Base-by-base conservation (phyloP, 2,329 filamentous ascomycete genomes). In the Fusarium vanettenii region DNA sequence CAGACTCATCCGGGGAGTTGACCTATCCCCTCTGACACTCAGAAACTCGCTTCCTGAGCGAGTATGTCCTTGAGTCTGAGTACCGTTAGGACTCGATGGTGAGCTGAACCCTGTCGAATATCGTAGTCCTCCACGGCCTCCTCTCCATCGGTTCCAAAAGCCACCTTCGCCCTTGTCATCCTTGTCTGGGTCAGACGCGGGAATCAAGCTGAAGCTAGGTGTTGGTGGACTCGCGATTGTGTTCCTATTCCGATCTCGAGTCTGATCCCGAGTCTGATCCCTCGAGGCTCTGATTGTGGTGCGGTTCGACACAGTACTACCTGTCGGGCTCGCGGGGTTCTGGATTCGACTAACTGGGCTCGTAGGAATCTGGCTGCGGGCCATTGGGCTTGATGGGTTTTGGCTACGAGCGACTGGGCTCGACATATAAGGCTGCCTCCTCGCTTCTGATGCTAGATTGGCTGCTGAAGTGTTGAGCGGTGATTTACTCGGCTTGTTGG, bases 131-230 rank as follows among this genome's bases (percentile, higher is more conserved):
- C 85, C 80, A 5, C 87, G 81, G 4, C 77, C 75, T 6, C 84
- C 83, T 60, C 84, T 86, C 89, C 89, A 91, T 25, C 87, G 84
- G 39, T 85, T 86, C 90, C 89, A 92, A 78, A 92, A 91, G 11
- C 86, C 27, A 73, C 82, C 80, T 9, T 85, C 82, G 3, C 83
- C 84, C 5, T 85, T 85, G 5, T 86, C 85, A 29, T 84, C 82
- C 7, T 83, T 81, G 18, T 85, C 80, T 1, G 79, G 72, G 18
- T 82, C 81, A 8, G 79, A 76, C 6, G 79, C 78, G 39, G 79
- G 82, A 8, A 83, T 82, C 29, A 90, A 84, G 6, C 85, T 88
- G 77, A 91, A 91, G 69, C 89, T 89, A 2, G 89, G 89, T 1
- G 87, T 87, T 1, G 89, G 89, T 0, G 87, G 88, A 3, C 84